Conservation (phyloP, 345 rosid species). For the Geranium brycei region DNA sequence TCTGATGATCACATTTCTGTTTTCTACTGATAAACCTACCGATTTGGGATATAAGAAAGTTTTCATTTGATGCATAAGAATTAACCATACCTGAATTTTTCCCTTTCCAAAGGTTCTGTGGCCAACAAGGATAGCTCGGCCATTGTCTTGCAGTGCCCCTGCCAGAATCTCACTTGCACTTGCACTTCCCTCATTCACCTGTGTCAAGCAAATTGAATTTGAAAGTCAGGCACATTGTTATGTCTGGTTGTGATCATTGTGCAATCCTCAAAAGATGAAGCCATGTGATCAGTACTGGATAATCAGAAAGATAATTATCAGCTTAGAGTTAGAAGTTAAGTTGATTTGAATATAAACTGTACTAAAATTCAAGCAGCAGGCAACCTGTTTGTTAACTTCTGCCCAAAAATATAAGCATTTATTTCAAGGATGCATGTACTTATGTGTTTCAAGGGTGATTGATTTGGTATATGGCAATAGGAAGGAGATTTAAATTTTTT, state of each 20-base stretch:
- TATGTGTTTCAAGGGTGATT: no score
- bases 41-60: no score
- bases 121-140: conserved; percentile 88
- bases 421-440: no score
- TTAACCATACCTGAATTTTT: conserved; percentile 55
- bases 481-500: no score
- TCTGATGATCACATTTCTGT: no score
- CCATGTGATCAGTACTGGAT: not conserved
- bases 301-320: not conserved
- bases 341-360: no score
- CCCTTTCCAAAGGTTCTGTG: conserved; percentile 82
- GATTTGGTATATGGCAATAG: no score
- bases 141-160: conserved; percentile 78
- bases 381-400: no score
- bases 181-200: conserved; percentile 92
- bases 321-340: not conserved
- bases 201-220: conserved; percentile 7
- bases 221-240: not conserved
- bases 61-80: not conserved
- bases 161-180: conserved; percentile 96
- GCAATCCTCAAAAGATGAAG: not conserved
- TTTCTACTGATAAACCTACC: no score
- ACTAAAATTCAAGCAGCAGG: no score
- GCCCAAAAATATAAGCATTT: no score
- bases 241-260: not conserved